Conservation (phyloP, 202 grass and related monocot species). For the Eragrostis tef region DNA sequence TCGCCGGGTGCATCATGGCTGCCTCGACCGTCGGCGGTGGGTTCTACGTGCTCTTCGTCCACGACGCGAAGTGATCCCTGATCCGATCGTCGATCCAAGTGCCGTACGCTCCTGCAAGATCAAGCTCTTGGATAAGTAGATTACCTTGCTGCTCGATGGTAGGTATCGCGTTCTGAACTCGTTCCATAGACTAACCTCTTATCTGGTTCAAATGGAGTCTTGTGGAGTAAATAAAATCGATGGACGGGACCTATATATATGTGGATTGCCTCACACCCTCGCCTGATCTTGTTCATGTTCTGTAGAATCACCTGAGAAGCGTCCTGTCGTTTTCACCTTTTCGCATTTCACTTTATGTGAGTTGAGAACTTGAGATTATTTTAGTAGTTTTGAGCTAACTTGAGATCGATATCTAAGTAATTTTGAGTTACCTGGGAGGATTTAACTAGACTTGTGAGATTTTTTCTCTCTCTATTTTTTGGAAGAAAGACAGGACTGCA, state of each 20-base stretch:
- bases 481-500: too few species aligned
- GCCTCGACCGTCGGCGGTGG: neutral
- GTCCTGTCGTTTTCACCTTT: neutral
- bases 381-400: too few species aligned
- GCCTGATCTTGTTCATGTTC: neutral
- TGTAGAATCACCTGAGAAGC: neutral
- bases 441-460: too few species aligned
- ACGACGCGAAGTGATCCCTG: neutral
- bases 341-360: neutral
- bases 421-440: too few species aligned
- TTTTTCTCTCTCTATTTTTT: too few species aligned
- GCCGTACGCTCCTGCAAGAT: neutral
- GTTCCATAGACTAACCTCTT: neutral
- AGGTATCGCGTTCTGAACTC: neutral
- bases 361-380: too few species aligned
- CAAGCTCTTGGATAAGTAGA: neutral
- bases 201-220: neutral
- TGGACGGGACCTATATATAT: neutral
- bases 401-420: too few species aligned
- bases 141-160: neutral
- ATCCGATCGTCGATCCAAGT: neutral
- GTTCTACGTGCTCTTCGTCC: slow-evolving; percentile 1
- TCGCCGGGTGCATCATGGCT: neutral
- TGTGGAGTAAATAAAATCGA: neutral
- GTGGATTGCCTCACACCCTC: too few species aligned